phyloP scores from a whole-genome alignment of 2,329 filamentous ascomycete genomes.

The Rasamsonia emersonii region DNA sequence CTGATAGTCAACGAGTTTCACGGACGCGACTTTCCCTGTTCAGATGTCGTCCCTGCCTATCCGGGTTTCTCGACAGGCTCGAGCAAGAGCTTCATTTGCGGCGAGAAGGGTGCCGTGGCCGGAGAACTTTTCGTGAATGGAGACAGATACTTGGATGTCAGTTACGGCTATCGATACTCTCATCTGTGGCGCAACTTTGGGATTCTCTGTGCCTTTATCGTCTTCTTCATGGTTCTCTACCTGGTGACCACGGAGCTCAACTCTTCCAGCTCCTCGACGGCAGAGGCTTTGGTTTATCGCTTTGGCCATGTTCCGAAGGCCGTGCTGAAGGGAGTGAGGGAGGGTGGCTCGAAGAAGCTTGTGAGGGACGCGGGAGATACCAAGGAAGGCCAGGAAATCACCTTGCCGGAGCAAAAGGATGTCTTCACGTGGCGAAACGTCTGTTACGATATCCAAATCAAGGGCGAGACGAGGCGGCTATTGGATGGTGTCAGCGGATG shows the following conservation, averaged over 20 bases:
- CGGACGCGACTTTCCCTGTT: slow-evolving; percentile 49
- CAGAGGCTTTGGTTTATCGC: slow-evolving; percentile 65
- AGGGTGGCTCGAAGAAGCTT: slow-evolving; percentile 12
- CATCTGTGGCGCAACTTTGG: slow-evolving; percentile 63
- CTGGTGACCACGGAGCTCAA: slow-evolving; percentile 38
- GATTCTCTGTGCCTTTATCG: slow-evolving; percentile 54
- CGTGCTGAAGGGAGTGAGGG: slow-evolving; percentile 11
- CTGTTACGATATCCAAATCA: slow-evolving; percentile 71
- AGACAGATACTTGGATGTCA: slow-evolving; percentile 45
- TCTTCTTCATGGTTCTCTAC: slow-evolving; percentile 54
- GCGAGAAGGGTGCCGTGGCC: slow-evolving; percentile 45
- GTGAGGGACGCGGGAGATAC: slow-evolving; percentile 3
- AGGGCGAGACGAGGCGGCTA: slow-evolving; percentile 62
- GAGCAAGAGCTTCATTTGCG: slow-evolving; percentile 39
- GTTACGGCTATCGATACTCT: slow-evolving; percentile 48
- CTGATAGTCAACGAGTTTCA: slow-evolving; percentile 52
- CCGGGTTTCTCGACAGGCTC: slow-evolving; percentile 35
- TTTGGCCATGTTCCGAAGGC: slow-evolving; percentile 37
- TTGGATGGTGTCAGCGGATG: slow-evolving; percentile 80
- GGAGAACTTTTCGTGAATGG: slow-evolving; percentile 52
- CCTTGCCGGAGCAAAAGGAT: slow-evolving; percentile 54
- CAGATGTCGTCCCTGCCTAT: slow-evolving; percentile 38
- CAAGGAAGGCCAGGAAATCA: slow-evolving; percentile 9
- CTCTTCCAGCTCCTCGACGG: slow-evolving; percentile 60
- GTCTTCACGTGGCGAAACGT: slow-evolving; percentile 81